phyloP scores from a whole-genome alignment of 2,329 filamentous ascomycete genomes.

The Fusarium sp. region DNA sequence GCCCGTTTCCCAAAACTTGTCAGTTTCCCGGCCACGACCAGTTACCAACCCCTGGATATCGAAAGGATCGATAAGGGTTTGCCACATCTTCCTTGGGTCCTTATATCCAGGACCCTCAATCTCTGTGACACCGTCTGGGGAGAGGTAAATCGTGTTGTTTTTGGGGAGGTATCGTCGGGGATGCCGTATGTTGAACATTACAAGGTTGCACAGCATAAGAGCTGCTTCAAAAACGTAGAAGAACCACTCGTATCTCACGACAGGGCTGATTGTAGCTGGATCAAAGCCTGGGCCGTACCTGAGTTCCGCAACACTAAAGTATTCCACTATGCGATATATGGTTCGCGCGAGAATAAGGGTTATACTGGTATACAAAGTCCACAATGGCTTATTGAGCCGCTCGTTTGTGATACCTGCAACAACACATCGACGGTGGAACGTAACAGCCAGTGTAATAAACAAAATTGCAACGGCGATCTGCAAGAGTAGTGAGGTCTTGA shows the following conservation, averaged over 20 bases:
- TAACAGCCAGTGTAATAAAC: constrained; percentile 61
- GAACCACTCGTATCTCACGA: constrained; percentile 69
- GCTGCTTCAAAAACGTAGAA: constrained; percentile 69
- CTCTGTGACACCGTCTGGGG: constrained; percentile 62
- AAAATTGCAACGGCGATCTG: constrained; percentile 64
- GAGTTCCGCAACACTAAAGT: constrained; percentile 62
- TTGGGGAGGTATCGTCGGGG: constrained; percentile 63
- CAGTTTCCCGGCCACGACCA: constrained; percentile 46
- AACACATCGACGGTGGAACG: constrained; percentile 61
- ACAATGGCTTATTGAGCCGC: constrained; percentile 53
- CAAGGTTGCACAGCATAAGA: constrained; percentile 64
- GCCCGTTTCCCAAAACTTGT: constrained; percentile 52
- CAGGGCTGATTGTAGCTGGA: constrained; percentile 53
- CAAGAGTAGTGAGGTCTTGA: constrained; percentile 64
- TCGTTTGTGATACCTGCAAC: constrained; percentile 50
- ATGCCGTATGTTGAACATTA: constrained; percentile 63
- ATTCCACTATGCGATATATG: constrained; percentile 70
- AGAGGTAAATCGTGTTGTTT: constrained; percentile 62
- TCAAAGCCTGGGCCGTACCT: constrained; percentile 54
- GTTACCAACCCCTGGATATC: constrained; percentile 52
- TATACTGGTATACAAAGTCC: constrained; percentile 64
- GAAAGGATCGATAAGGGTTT: constrained; percentile 58
- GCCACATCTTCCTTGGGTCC: constrained; percentile 58
- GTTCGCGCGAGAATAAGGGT: constrained; percentile 64
- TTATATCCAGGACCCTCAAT: constrained; percentile 61